Base-by-base conservation (phyloP, 2,329 filamentous ascomycete genomes). In the Parafenestella ontariensis region DNA sequence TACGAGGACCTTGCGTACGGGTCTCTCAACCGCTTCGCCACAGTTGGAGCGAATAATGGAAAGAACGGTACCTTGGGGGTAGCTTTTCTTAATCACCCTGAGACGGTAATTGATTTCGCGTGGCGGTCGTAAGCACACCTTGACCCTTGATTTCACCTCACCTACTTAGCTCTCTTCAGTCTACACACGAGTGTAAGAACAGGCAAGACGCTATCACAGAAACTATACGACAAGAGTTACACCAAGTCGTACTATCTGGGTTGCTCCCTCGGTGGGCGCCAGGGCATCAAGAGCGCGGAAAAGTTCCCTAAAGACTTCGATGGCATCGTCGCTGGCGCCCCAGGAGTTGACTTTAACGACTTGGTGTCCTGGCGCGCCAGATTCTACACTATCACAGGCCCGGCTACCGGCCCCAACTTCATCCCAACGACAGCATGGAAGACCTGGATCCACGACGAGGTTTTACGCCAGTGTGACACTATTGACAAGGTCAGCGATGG, bases 391-490 rank as follows among this genome's bases (percentile, higher is more conserved):
- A 65, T 71, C 31, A 69, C 68, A 0, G 67, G 69, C 1, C 31
- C 61, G 1, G 36, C 46, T 1, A 61, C 57, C 9, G 62, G 65
- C 13, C 61, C 70, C 0, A 43, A 65, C 20, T 72, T 69, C 49
- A 67, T 73, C 17, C 20, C 58, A 0, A 21, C 52, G 3, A 40
- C 40, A 17, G 59, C 59, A 9, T 73, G 70, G 70, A 58, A 65
- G 29, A 61, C 61, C 1, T 61, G 63, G 51, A 78, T 82, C 17
- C 76, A 80, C 55, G 60, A 75, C 7, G 76, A 78, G 46, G 71
- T 81, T n/a, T 58, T 84, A 17, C 64, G 65, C 1, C 81, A 83
- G 60, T 85, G 82, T 62, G 82, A 84, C 62, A 65, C 63, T 1
- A 67, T 82, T 11, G 82, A 84, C 58, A 77, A 77, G 8, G 78